Base-by-base conservation (phyloP, 1,139 yeast species). In the Meyerozyma athensensis region DNA sequence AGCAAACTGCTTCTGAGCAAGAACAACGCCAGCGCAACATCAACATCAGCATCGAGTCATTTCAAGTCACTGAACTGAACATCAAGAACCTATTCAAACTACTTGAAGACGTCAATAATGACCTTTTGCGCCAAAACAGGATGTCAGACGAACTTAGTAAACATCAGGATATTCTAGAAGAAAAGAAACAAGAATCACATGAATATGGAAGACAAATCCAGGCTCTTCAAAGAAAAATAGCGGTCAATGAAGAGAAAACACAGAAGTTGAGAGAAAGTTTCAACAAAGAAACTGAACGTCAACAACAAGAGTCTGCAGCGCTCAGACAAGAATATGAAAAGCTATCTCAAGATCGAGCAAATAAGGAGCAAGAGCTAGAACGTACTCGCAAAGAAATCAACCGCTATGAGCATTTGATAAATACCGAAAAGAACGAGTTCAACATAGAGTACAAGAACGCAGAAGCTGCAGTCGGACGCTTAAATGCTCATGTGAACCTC, bases 51-150 rank as follows among this genome's bases (percentile, higher is more conserved):
- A 64, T 77, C 10, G 84, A 81, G 41, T 72, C 89, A 0, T 70
- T 86, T 41, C 73, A 71, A 36, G 53, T 61, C n/a, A 62, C 81
- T 5, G 77, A 77, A 38, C 72, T 65, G 42, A 86, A 81, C 42
- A 55, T 82, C 37, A 70, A 65, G 39, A 69, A 66, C 36, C 61
- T 80, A 30, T 62, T 72, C 37, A 68, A 73, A 39, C 61, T 77
- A 4, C 59, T 81, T 30, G 85, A 81, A 35, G 90, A 81, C 39
- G 65, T 82, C 13, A 65, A 71, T 30, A 59, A 59, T 22, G 87
- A 79, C 42, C 52, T 78, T 17, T 61, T 58, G 30, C 69, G 69
- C 45, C 73, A 74, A 41, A 76, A 72, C 36, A 66, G 61, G 17
- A 70, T 75, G 5, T 49, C 58, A 33, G 55, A 61, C 16, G 65